phyloP scores from a whole-genome alignment of 1,284 basidiomycete genomes.

The Heterobasidion irregulare region DNA sequence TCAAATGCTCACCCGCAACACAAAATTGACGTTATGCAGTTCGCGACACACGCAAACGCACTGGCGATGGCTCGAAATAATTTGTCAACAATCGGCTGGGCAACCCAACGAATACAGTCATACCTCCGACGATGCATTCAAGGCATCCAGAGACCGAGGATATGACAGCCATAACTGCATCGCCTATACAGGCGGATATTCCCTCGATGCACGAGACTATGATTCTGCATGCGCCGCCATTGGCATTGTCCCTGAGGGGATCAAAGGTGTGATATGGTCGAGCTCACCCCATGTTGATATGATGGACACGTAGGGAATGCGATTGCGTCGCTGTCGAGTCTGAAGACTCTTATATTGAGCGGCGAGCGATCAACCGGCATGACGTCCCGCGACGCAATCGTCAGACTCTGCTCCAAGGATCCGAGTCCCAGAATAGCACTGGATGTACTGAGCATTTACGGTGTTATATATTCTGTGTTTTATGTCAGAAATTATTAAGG shows the following conservation, averaged over 20 bases:
- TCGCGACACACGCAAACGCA: conserved; percentile 20
- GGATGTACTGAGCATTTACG: too few species aligned
- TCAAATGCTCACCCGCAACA: conserved; percentile 15
- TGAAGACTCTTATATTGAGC: neutral
- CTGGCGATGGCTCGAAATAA: conserved; percentile 23
- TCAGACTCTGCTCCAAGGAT: too few species aligned
- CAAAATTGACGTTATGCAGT: conserved; percentile 18
- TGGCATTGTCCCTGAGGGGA: too few species aligned
- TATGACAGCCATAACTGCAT: conserved; percentile 30
- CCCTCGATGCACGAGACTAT: conserved; percentile 29
- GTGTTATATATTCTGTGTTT: too few species aligned
- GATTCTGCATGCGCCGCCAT: conserved; percentile 8
- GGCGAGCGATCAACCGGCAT: too few species aligned
- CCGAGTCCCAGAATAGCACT: too few species aligned
- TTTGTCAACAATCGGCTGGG: neutral
- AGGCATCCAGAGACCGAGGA: conserved; percentile 31
- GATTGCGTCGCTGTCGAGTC: neutral
- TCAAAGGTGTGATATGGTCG: too few species aligned
- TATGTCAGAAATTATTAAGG: too few species aligned
- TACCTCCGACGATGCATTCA: conserved; percentile 36
- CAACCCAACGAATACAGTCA: conserved; percentile 7
- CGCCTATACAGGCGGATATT: conserved; percentile 34
- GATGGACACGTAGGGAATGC: neutral
- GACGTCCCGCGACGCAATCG: too few species aligned
- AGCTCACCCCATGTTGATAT: conserved; percentile 1